phyloP scores from a whole-genome alignment of 2,329 filamentous ascomycete genomes.

The Alternaria sp. region DNA sequence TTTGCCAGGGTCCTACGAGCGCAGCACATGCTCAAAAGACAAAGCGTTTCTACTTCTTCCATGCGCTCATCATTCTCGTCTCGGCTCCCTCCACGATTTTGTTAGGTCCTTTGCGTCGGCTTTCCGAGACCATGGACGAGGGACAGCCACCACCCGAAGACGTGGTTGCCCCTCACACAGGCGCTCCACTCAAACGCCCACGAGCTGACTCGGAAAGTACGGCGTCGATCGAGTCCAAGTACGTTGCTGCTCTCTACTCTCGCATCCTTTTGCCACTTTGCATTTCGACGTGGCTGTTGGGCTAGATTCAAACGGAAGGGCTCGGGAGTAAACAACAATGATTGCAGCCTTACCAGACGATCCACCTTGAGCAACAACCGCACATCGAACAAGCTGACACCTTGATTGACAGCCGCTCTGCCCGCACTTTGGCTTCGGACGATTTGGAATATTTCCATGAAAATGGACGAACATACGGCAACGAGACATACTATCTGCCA shows the following conservation, averaged over 20 bases:
- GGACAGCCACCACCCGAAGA: slow-evolving; percentile 49
- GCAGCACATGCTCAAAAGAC: slow-evolving; percentile 10
- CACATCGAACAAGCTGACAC: slow-evolving; percentile 10
- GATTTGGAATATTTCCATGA: slow-evolving; percentile 66
- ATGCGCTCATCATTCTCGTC: slow-evolving; percentile 24
- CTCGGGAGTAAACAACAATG: neutral
- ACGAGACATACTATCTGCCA: slow-evolving; percentile 70
- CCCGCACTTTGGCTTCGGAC: slow-evolving; percentile 52
- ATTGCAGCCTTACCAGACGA: neutral
- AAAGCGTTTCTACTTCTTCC: slow-evolving; percentile 5
- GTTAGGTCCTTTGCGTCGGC: slow-evolving; percentile 27
- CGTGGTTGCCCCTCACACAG: slow-evolving; percentile 46
- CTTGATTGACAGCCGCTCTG: slow-evolving; percentile 38
- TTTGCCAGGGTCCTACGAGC: slow-evolving; percentile 14
- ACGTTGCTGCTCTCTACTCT: slow-evolving; percentile 27
- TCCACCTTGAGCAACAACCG: neutral
- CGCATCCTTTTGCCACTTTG: neutral
- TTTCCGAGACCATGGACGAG: slow-evolving; percentile 49
- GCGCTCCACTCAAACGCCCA: slow-evolving; percentile 43
- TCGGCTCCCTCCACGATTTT: slow-evolving; percentile 21
- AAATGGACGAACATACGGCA: slow-evolving; percentile 68
- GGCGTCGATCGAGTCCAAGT: slow-evolving; percentile 45
- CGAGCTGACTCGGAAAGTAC: slow-evolving; percentile 45
- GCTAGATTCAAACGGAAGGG: neutral
- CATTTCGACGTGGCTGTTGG: neutral